phyloP scores from a whole-genome alignment of 2,329 filamentous ascomycete genomes.

The Colletotrichum paranaense region DNA sequence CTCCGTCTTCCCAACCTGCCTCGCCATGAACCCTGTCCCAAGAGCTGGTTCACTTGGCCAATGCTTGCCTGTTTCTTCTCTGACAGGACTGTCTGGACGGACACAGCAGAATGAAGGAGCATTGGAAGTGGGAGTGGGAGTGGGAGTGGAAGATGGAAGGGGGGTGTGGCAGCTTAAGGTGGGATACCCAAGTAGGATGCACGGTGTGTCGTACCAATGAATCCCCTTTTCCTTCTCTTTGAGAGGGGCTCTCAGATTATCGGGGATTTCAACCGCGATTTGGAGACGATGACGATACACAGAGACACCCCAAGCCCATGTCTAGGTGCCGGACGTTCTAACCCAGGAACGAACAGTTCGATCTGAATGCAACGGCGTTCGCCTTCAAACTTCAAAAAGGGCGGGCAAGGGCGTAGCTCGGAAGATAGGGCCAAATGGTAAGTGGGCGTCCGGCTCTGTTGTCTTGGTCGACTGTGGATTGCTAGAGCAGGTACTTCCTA shows the following conservation, averaged over 20 bases:
- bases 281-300: conserved; percentile 3
- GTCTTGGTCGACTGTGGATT: neutral
- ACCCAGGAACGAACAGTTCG: neutral
- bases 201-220: conserved; percentile 1
- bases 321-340: conserved; percentile 5
- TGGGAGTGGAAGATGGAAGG: neutral
- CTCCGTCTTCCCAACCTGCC: neutral
- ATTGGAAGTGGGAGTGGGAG: neutral
- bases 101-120: neutral
- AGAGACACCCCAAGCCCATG: conserved; percentile 9
- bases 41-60: neutral
- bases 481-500: neutral
- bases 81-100: neutral
- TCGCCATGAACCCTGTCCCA: neutral
- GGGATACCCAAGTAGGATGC: neutral
- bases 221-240: neutral
- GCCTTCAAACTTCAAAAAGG: neutral
- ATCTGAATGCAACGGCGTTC: neutral
- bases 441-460: neutral
- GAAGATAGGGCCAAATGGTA: neutral
- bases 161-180: neutral
- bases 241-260: conserved; percentile 1
- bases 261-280: conserved; percentile 16
- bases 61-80: neutral
- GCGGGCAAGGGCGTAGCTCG: neutral